A percentile compares a stretch with the other conserved stretches of the same genome.
Evolutionary conservation across 257 asterid species (phyloP).

Genomic region (Misopates orontium): DNA sequence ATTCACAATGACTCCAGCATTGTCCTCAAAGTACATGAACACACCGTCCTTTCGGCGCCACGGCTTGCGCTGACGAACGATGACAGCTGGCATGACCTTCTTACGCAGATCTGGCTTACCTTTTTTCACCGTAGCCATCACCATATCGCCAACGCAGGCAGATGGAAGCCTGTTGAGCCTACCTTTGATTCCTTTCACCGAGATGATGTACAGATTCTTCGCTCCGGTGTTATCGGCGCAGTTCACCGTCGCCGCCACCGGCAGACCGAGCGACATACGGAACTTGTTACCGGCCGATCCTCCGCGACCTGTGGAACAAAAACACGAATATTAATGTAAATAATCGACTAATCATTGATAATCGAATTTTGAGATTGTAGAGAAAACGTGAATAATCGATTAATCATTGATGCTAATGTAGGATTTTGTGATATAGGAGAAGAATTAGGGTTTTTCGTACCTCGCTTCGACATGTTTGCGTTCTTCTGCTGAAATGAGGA

Average conservation of each 20-base stretch:
- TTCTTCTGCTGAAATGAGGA: background rate
- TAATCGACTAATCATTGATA: too few relatives aligned
- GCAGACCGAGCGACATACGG: conserved; percentile 68
- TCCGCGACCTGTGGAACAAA: conserved; percentile 46
- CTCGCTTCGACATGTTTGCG: conserved; percentile 60
- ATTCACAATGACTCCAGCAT: conserved; percentile 64
- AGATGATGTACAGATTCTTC: conserved; percentile 64
- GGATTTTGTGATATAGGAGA: too few relatives aligned
- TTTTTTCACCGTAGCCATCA: conserved; percentile 73
- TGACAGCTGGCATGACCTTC: conserved; percentile 84
- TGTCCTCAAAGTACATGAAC: conserved; percentile 67
- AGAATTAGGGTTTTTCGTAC: conserved; percentile 22
- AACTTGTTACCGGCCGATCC: conserved; percentile 71
- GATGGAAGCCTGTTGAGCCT: conserved; percentile 64
- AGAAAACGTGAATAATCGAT: too few relatives aligned
- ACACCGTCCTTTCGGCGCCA: conserved; percentile 90
- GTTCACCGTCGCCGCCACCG: conserved; percentile 77
- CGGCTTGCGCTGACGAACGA: conserved; percentile 73
- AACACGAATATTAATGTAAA: background rate
- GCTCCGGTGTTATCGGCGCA: conserved; percentile 73
- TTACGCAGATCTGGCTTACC: conserved; percentile 73
- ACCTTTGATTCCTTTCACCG: conserved; percentile 66
- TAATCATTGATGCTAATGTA: too few relatives aligned
- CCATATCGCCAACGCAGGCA: conserved; percentile 74
- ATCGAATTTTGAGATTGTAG: too few relatives aligned